Evolutionary conservation across 2,329 filamentous ascomycete genomes (phyloP).

Genomic region (Penicillium sp.): DNA sequence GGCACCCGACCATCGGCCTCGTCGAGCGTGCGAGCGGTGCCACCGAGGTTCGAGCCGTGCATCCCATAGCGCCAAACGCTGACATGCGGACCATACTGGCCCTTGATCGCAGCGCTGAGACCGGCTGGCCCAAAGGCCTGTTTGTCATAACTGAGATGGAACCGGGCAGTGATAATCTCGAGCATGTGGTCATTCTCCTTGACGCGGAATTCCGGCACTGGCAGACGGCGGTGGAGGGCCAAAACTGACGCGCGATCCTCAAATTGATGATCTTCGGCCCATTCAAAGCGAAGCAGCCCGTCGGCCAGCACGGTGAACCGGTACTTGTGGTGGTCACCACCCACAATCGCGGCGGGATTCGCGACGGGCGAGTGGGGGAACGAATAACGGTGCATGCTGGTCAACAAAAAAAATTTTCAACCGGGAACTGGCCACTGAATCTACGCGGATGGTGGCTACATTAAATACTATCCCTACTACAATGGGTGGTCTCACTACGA

Average conservation of each 20-base stretch:
- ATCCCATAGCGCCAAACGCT: neutral
- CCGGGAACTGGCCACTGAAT: too few relatives aligned
- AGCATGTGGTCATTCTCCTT: neutral
- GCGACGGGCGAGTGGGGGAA: neutral
- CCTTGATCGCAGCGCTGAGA: neutral
- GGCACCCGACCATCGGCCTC: neutral
- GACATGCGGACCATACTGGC: neutral
- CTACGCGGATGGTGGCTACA: too few relatives aligned
- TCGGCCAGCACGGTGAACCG: neutral
- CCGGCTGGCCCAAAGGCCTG: neutral
- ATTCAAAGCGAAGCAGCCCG: neutral
- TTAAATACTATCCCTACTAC: neutral
- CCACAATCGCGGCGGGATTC: neutral
- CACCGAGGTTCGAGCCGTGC: neutral
- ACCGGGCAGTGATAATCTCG: neutral
- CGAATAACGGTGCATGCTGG: neutral
- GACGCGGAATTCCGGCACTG: neutral
- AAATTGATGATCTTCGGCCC: neutral
- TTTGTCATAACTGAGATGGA: neutral
- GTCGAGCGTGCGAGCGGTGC: too few relatives aligned
- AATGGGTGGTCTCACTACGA: too few relatives aligned
- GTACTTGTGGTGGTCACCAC: neutral
- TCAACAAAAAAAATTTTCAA: too few relatives aligned
- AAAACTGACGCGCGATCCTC: neutral
- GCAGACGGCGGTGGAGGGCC: neutral